Conservation (phyloP, 805 yeast genomes). For the Metschnikowia matae region DNA sequence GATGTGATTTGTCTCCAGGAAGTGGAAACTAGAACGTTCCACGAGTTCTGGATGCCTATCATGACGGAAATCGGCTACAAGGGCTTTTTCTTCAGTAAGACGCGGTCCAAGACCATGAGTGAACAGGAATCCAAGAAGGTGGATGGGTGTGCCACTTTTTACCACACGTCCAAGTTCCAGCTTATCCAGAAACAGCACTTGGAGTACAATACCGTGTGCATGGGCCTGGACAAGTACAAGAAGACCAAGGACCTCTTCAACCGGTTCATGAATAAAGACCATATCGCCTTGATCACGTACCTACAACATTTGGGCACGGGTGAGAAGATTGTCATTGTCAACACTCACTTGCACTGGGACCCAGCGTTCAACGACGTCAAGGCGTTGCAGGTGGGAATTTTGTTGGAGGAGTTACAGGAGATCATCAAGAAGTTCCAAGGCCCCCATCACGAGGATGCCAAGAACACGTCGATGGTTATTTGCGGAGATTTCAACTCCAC, state of each 20-base stretch:
- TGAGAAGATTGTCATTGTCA: slow-evolving; percentile 68
- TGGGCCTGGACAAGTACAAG: slow-evolving; percentile 80
- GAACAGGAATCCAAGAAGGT: slow-evolving; percentile 80
- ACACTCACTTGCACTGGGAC: slow-evolving; percentile 98
- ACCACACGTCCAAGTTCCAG: slow-evolving; percentile 62
- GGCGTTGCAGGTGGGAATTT: slow-evolving; percentile 88
- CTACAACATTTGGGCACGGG: slow-evolving; percentile 73
- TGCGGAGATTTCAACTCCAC: slow-evolving; percentile 97
- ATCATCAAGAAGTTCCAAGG: slow-evolving; percentile 49
- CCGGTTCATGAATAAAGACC: slow-evolving; percentile 94
- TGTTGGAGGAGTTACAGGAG: slow-evolving; percentile 80
- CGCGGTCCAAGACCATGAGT: slow-evolving; percentile 87
- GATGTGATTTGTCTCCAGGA: slow-evolving; percentile 93
- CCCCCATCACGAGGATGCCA: slow-evolving; percentile 46
- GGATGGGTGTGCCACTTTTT: slow-evolving; percentile 98
- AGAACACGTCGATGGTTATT: slow-evolving; percentile 70
- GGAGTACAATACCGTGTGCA: slow-evolving; percentile 79
- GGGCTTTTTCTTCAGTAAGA: slow-evolving; percentile 79
- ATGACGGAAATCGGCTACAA: slow-evolving; percentile 72
- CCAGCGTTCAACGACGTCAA: slow-evolving; percentile 95
- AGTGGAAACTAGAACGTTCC: slow-evolving; percentile 82
- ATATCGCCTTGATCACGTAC: slow-evolving; percentile 74
- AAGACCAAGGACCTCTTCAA: slow-evolving; percentile 93
- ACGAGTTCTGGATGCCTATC: slow-evolving; percentile 80
- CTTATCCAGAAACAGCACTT: slow-evolving; percentile 66